Percentiles rank a stretch among this genome's conserved stretches.
phyloP scores from a whole-genome alignment of 768 basidiomycete genomes.

The Asterophora lycoperdoides region DNA sequence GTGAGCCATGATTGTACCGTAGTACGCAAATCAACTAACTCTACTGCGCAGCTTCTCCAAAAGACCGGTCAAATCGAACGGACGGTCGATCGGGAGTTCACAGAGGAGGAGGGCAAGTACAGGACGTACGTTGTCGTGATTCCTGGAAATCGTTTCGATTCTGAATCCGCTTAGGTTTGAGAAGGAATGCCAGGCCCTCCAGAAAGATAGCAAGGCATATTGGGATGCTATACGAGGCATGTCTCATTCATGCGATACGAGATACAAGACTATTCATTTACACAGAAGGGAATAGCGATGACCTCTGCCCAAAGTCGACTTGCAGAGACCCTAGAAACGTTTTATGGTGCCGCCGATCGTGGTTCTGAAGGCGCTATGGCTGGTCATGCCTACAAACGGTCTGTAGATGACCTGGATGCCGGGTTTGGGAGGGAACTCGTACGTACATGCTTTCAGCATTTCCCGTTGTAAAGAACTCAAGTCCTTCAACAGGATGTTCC shows the following conservation, averaged over 20 bases:
- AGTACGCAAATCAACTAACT: slow-evolving; percentile 13
- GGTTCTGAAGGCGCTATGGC: slow-evolving; percentile 94
- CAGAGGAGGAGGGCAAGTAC: slow-evolving; percentile 89
- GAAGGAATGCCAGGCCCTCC: slow-evolving; percentile 90
- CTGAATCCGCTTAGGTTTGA: slow-evolving; percentile 61
- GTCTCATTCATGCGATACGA: slow-evolving; percentile 17
- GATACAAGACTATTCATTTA: neutral
- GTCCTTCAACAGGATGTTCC: slow-evolving; percentile 69
- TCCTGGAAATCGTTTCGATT: slow-evolving; percentile 1
- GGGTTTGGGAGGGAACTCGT: slow-evolving; percentile 84
- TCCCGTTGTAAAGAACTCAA: neutral
- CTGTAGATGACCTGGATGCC: slow-evolving; percentile 89
- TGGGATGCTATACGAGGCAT: slow-evolving; percentile 91
- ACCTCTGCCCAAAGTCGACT: slow-evolving; percentile 87
- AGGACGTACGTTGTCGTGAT: slow-evolving; percentile 57
- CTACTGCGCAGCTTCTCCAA: slow-evolving; percentile 69
- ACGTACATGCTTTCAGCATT: slow-evolving; percentile 22
- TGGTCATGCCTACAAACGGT: slow-evolving; percentile 91
- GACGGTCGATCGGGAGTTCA: slow-evolving; percentile 91
- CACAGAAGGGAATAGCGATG: slow-evolving; percentile 60
- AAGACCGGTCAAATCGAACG: slow-evolving; percentile 98
- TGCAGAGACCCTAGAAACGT: slow-evolving; percentile 89
- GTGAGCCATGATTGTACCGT: slow-evolving; percentile 36
- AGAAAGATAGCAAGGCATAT: slow-evolving; percentile 94
- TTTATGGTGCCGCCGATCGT: slow-evolving; percentile 84